These are phyloP conservation scores for Globisporangium nodosum DNA, from an alignment of 352 stramenopile species.

Conservation along the genomic window DNA sequence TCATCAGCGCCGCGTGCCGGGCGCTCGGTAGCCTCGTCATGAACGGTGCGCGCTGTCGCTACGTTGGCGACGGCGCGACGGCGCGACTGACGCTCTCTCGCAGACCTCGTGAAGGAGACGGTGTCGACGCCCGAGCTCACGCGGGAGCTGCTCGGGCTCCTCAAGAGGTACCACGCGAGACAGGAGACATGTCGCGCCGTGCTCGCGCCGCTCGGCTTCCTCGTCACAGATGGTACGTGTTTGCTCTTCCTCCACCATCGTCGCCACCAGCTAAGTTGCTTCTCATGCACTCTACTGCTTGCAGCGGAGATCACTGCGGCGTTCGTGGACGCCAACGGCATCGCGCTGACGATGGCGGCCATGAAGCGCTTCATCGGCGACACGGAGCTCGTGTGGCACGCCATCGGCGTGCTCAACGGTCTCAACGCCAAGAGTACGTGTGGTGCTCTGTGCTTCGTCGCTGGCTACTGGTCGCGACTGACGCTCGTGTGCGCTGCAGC, in stretches of 20 bases:
- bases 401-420: constrained; percentile 60
- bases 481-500: constrained; percentile 13
- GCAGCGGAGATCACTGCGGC: constrained; percentile 43
- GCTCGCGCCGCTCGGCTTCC: constrained; percentile 52
- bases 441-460: not conserved
- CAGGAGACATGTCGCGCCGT: constrained; percentile 40
- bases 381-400: constrained; percentile 72
- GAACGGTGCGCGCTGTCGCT: constrained; percentile 38
- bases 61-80: not conserved
- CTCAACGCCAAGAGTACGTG: constrained; percentile 47
- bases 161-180: constrained; percentile 49
- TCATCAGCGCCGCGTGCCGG: constrained; percentile 57
- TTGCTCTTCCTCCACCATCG: not conserved
- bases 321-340: constrained; percentile 61
- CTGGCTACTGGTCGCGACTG: not conserved
- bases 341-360: constrained; percentile 39
- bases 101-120: constrained; percentile 67
- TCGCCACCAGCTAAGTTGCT: not conserved
- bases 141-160: constrained; percentile 45
- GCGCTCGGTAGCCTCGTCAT: constrained; percentile 65
- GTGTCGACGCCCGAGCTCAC: constrained; percentile 44
- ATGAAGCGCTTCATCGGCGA: constrained; percentile 52
- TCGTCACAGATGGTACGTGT: constrained; percentile 54
- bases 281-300: not conserved
- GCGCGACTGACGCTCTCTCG: not conserved